Percentiles rank a stretch among this genome's conserved stretches.
These are phyloP conservation scores for Purpureocillium lavendulum DNA, from an alignment of 2,329 filamentous ascomycete genomes.

Conservation along the genomic window DNA sequence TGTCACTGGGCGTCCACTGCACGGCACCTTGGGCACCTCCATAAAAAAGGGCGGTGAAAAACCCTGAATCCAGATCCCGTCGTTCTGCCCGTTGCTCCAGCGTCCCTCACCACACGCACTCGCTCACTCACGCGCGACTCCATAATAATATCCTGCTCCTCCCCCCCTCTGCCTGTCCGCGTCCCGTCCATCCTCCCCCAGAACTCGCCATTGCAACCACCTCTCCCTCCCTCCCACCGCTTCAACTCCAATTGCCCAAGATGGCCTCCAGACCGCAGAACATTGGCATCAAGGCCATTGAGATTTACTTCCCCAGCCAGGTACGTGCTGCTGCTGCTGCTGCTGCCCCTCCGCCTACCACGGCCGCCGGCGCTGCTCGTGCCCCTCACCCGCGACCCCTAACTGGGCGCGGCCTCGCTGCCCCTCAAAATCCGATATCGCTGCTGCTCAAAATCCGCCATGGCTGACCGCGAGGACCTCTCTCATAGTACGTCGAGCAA, in stretches of 20 bases:
- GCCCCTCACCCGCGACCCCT: background rate
- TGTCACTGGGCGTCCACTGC: no score
- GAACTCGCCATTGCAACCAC: background rate
- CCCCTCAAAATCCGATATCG: conserved; percentile 12
- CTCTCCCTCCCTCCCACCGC: no score
- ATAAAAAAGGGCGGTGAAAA: conserved; percentile 12
- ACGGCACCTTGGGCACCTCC: no score
- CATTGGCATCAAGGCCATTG: conserved; percentile 88
- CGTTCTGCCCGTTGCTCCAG: conserved; percentile 1
- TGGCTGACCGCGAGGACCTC: conserved; percentile 15
- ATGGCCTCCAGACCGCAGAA: conserved; percentile 77
- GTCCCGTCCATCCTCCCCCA: background rate
- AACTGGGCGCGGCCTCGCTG: conserved; percentile 1
- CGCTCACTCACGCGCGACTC: background rate
- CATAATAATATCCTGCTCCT: conserved; percentile 5
- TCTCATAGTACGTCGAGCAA: conserved; percentile 72
- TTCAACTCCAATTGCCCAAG: conserved; percentile 9
- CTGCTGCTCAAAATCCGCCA: conserved; percentile 11
- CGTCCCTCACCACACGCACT: background rate
- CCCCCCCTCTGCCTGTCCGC: conserved; percentile 1
- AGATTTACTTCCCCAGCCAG: conserved; percentile 82
- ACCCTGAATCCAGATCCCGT: conserved; percentile 5
- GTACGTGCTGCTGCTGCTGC: conserved; percentile 40
- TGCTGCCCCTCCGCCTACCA: background rate
- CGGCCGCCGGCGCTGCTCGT: conserved; percentile 3